Base-by-base conservation (phyloP, 768 basidiomycete genomes). In the Lactarius sanguifluus region DNA sequence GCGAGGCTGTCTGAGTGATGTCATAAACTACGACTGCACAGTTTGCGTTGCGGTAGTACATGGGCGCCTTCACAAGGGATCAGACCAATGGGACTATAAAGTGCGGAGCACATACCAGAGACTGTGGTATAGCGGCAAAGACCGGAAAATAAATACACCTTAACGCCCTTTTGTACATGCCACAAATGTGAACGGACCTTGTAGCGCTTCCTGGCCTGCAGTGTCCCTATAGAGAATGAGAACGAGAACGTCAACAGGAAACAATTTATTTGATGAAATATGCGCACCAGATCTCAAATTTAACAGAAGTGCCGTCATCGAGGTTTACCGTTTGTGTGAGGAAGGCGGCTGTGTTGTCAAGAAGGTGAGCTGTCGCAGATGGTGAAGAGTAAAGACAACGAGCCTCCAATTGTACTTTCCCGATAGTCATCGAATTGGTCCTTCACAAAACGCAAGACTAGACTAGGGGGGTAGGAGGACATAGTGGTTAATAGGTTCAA, bases 1-100 rank as follows among this genome's bases (percentile, higher is more conserved):
- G 85, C 2, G 96, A 96, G 28, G 93, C 83, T 9, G 89, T 75
- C 75, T 94, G 91, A 50, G 97, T 98, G 76, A 99, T 96, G 78
- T 99, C 97, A 76, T 94, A 96, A 25, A 95, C 94, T 57, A 95
- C 94, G 32, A 96, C 92, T 30, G 94, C 94, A 73, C 93, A 94
- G 73, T 95, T 91, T 73, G 92, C 93, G 70, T 94, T 94, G 70
- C 94, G 89, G 79, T 97, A 97, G 81, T 96, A 96, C 94, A 96
- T 96, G 64, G 93, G 94, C 43, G 93, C 92, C 86, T 94, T 64
- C 23, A 59, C 40, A 6, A n/a, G 9, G 12, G 50, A 34, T 40
- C 32, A 36, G 43, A 56, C 32, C 47, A 56, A 25, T 25, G 25
- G 13, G 38, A 63, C 47, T 25, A 54, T 15, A 30, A 30, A 13